Evolutionary conservation across 805 yeast species (phyloP), one percentile per base, ranked within the genome.

Genomic region (Candida sonorensis): DNA sequence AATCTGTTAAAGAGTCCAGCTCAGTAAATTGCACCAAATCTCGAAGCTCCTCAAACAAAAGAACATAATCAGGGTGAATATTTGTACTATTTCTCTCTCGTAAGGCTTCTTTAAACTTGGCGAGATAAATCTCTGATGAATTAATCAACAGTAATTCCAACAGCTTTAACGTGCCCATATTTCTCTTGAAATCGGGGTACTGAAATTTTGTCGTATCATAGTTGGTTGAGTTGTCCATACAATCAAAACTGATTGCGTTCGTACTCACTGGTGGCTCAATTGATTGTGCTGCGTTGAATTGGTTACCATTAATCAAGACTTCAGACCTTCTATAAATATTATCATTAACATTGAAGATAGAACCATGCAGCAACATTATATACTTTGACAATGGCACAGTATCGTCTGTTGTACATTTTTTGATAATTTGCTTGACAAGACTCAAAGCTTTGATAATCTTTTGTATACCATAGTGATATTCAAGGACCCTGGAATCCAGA

Each of bases 401-500:
- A 5, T 46, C 35, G 2, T 41, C 37, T 3, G 46, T 35, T 4
- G 44, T 38, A 10, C 38, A 53, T 34, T 17, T 42, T 35, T 27
- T 37, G 32, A 31, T 41, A 36, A 27, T 41, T 29, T 12, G 46
- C 40, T 36, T 55, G 36, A 67, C 38, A 1, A 47, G 30, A 16
- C 42, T 51, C n/a, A 69, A 43, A 28, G 69, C 50, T 21, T 55
- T 53, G 23, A 59, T 58, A 17, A 77, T 45, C 46, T 76, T 77
- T 35, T 55, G 48, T 3, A 69, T 57, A 8, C 76, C 71, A 44
- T 73, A 73, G 34, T 66, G 68, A 51, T 70, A 80, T 49, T 80
- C 83, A 4, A 79, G 52, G 15, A 75, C 61, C 38, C 69, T 68
- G 10, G 76, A 72, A 41, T 78, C 86, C 29, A 67, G 57, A 2